phyloP scores from a whole-genome alignment of 257 asterid genomes.

The Pogostemon cablin region DNA sequence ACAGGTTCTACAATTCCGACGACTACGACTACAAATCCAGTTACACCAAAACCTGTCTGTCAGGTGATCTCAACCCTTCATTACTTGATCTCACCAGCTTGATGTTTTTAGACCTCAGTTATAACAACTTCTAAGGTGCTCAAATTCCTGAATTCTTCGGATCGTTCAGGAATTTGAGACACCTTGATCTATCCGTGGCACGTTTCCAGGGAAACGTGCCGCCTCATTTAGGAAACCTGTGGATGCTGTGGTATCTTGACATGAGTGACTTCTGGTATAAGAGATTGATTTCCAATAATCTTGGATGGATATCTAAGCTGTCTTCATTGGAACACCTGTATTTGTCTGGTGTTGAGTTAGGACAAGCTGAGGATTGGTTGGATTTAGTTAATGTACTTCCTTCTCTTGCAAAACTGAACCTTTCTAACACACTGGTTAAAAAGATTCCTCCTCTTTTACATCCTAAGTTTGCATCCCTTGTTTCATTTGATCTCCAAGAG shows the following conservation, averaged over 20 bases:
- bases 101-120: slow-evolving; percentile 28
- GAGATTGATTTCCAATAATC: slow-evolving; percentile 15
- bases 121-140: slow-evolving; percentile 29
- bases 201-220: slow-evolving; percentile 31
- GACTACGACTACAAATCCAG: slow-evolving; percentile 19
- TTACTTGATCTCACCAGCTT: slow-evolving; percentile 31
- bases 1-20: slow-evolving; percentile 9
- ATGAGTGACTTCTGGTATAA: slow-evolving; percentile 35
- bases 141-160: slow-evolving; percentile 28
- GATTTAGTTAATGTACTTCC: slow-evolving; percentile 29
- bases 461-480: slow-evolving; percentile 24
- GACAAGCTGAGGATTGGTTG: slow-evolving; percentile 34
- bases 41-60: slow-evolving; percentile 30
- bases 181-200: slow-evolving; percentile 29
- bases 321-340: slow-evolving; percentile 29
- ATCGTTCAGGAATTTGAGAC: slow-evolving; percentile 21
- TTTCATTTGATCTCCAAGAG: slow-evolving; percentile 33
- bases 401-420: slow-evolving; percentile 22
- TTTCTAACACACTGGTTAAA: slow-evolving; percentile 27
- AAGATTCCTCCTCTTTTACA: slow-evolving; percentile 23
- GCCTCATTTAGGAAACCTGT: slow-evolving; percentile 18
- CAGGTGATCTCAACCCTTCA: slow-evolving; percentile 23
- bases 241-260: slow-evolving; percentile 17
- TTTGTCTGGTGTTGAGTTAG: slow-evolving; percentile 15
- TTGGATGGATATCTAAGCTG: slow-evolving; percentile 25